Evolutionary conservation across 257 asterid species (phyloP).

Genomic region (Salvia rosmarinus): DNA sequence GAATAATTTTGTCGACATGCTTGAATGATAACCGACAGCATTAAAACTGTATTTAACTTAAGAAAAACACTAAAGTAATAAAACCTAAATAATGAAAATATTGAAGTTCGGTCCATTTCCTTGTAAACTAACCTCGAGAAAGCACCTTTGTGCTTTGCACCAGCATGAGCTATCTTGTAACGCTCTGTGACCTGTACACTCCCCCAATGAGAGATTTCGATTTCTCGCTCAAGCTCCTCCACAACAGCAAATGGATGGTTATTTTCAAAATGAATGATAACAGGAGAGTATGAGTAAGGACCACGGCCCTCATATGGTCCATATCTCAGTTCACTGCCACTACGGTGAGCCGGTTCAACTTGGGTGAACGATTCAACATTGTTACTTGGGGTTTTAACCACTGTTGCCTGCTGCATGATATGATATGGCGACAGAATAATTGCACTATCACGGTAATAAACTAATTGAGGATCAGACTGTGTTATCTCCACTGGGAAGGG

Average conservation of each 20-base stretch:
- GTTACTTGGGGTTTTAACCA: slow-evolving; percentile 70
- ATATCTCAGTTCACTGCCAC: slow-evolving; percentile 77
- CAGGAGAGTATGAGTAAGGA: slow-evolving; percentile 74
- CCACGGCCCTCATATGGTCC: slow-evolving; percentile 73
- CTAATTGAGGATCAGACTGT: slow-evolving; percentile 93
- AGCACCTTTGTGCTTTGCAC: slow-evolving; percentile 90
- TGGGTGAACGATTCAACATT: slow-evolving; percentile 89
- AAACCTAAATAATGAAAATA: slow-evolving; percentile 3
- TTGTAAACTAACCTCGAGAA: slow-evolving; percentile 78
- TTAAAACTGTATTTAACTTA: slow-evolving; percentile 19
- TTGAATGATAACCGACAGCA: not conserved
- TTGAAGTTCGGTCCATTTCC: slow-evolving; percentile 1
- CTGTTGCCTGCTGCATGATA: slow-evolving; percentile 74
- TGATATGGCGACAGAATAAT: slow-evolving; percentile 79
- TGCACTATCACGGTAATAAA: slow-evolving; percentile 92
- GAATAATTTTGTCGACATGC: not conserved
- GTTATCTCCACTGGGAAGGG: slow-evolving; percentile 91
- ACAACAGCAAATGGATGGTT: slow-evolving; percentile 92
- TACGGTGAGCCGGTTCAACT: slow-evolving; percentile 69
- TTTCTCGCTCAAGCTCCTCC: slow-evolving; percentile 98
- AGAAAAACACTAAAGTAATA: not conserved
- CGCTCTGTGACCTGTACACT: slow-evolving; percentile 86
- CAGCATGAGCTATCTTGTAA: slow-evolving; percentile 83
- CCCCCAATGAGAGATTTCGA: slow-evolving; percentile 99
- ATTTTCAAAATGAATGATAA: slow-evolving; percentile 82